Base-by-base conservation (phyloP, 2,329 filamentous ascomycete genomes). In the Pseudogymnoascus sp. region DNA sequence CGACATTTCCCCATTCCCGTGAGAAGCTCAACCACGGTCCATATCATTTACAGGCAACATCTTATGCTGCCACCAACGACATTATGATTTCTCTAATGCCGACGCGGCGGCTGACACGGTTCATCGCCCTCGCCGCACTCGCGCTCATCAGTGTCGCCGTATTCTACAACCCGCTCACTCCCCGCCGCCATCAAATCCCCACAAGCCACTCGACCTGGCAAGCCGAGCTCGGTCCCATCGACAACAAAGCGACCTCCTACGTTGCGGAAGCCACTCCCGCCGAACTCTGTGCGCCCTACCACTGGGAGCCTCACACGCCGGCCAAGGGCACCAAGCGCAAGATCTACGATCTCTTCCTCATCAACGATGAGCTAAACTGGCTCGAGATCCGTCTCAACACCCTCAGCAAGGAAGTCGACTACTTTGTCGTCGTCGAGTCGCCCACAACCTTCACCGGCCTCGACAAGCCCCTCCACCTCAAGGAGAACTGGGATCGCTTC, bases 281-380 rank as follows among this genome's bases (percentile, higher is more conserved):
- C 20, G 41, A 47, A 20, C 12, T 47, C 12, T 47, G 41, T 20
- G 41, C 41, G 20, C 41, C 41, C 5, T 47, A 47, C 20, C 41
- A 47, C 41, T 47, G 41, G 41, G 41, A 47, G 7, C 41, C 41
- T n/a, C 41, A 47, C 41, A 47, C 41, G 12, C 41, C 41, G 11
- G 20, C 41, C 41, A 47, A 47, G 14, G 41, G 12, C 41, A 18
- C 18, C 22, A 47, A 47, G 41, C 41, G 81, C 58, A 82, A 81
- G 68, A 74, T 84, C 36, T 84, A 83, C 69, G 84, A 87, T 68
- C 75, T 87, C 1, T 76, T 85, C 66, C 79, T 86, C 75, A 72
- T 86, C 67, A 85, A 84, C 65, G 80, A 77, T 3, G 85, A 87
- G 71, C 75, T 87, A 25, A 84, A 86, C 72, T 84, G 81, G 77